These are phyloP conservation scores for Pichia kudriavzevii DNA, from an alignment of 1,139 yeast species.

Conservation along the genomic window DNA sequence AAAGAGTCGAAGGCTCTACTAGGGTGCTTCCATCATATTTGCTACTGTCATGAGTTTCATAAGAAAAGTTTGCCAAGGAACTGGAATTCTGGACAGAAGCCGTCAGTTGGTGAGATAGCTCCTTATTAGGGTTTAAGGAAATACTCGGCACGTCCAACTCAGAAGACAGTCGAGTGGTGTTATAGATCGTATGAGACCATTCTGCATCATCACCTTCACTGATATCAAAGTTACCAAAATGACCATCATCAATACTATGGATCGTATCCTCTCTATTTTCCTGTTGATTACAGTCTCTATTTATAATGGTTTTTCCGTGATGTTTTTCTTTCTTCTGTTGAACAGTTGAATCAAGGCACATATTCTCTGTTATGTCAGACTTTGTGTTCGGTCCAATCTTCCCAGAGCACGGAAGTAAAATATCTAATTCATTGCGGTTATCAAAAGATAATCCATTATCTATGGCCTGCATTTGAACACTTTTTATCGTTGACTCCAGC, in stretches of 20 bases:
- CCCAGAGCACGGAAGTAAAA: too few species aligned
- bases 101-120: too few species aligned
- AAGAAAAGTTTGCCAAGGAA: too few species aligned
- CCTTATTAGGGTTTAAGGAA: too few species aligned
- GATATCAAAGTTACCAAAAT: neutral
- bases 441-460: too few species aligned
- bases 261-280: too few species aligned
- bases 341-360: neutral
- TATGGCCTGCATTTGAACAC: neutral
- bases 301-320: neutral
- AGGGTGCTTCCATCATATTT: too few species aligned
- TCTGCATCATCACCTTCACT: constrained; percentile 6
- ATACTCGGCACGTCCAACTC: neutral
- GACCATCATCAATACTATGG: neutral
- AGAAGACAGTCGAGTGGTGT: neutral
- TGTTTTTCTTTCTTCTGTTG: neutral
- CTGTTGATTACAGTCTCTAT: neutral
- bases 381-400: too few species aligned
- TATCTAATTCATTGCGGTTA: too few species aligned
- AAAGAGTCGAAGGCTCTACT: too few species aligned
- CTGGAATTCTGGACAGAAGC: too few species aligned
- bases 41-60: too few species aligned
- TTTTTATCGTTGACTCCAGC: constrained; percentile 5
- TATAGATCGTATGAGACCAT: constrained; percentile 21
- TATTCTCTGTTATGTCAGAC: neutral